Evolutionary conservation across 108 stramenopile genomes (phyloP), one percentile per base, ranked within the genome.

Genomic region (Skeletonema marinoi): DNA sequence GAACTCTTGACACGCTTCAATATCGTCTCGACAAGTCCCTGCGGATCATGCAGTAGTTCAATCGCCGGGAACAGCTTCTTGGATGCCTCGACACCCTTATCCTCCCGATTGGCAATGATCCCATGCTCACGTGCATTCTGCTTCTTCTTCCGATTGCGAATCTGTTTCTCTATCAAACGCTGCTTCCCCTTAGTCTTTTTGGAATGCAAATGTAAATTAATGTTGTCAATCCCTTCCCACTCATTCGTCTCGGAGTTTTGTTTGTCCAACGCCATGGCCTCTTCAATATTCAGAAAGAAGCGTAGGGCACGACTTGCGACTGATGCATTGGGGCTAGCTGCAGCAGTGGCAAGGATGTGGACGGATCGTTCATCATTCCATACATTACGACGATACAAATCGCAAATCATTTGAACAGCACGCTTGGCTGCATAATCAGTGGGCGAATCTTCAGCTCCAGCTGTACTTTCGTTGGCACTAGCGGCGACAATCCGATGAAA

Each of bases 241-340:
- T 90, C 90, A 6, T 87, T 82, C 21, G 95, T 88, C 14, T 95
- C 90, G 36, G 83, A 79, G 7, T 79, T 73, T 48, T 90, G 87
- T 58, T 89, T 65, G 79, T 97, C 97, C n/a, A 89, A 76, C 14
- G 93, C 96, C 90, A 98, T 97, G 65, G 92, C 87, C 65, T 92
- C 88, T 77, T 98, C 98, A 75, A 98, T 97, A 31, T 96, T 95
- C 21, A 98, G 85, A 84, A 99, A 98, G 93, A 99, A 99, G 64
- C 97, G 84, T 60, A 98, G 85, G 4, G 97, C 93, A 6, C 93
- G 85, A 38, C 77, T 65, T 83, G 89, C 84, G 46, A 97, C 85
- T 11, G 85, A 86, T 0, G 83, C 64, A 48, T 86, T 92, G 59
- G 80, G 80, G 61, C 82, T 83, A 2, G 76, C 44, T 25, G 86